Base-by-base conservation (phyloP, 192 early-diverging fungal species). In the Rhizoclosmatium sp. region DNA sequence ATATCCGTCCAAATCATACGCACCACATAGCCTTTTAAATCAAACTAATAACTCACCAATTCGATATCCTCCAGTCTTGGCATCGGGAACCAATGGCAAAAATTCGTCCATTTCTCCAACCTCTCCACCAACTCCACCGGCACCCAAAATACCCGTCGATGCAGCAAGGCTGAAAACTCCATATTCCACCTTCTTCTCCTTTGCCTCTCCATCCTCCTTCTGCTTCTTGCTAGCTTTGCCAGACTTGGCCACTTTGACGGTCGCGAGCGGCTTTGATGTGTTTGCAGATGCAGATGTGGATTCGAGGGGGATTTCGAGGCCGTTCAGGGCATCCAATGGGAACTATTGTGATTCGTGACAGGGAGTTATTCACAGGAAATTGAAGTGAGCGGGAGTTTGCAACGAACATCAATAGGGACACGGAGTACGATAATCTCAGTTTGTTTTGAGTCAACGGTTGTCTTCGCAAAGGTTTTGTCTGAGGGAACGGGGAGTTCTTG, bases 71-170 rank as follows among this genome's bases (percentile, higher is more conserved):
- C 48, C 69, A 59, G 48, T 54, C 48, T 59, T 31, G 14, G 19
- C 69, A 59, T 71, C 72, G 7, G 72, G 59, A 19, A 75, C 40
- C 45, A 75, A 39, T 16, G 58, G 45, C 45, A 75, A n/a, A 75
- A 75, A 75, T 7, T 75, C 72, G 59, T 59, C 61, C 72, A 75
- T 75, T 46, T 75, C 72, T 2, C 42, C 72, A n/a, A 64, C 19
- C 59, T 75, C 72, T 4, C 72, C 59, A 23, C 72, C 72, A 46
- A 62, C n/a, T n/a, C 46, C 72, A 9, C 60, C 60, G 0, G 60
- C 60, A 31, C 60, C 60, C 19, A 62, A 40, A 62, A 62, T 62
- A 0, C 60, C 60, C 23, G 60, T 62, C 4, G 21, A 31, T 1
- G 10, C 60, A 9, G 21, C 60, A 40, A 62, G 60, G 21, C 21